Evolutionary conservation across 2,329 filamentous ascomycete genomes (phyloP), one percentile per base, ranked within the genome.

Genomic region (Venturia oleaginea): DNA sequence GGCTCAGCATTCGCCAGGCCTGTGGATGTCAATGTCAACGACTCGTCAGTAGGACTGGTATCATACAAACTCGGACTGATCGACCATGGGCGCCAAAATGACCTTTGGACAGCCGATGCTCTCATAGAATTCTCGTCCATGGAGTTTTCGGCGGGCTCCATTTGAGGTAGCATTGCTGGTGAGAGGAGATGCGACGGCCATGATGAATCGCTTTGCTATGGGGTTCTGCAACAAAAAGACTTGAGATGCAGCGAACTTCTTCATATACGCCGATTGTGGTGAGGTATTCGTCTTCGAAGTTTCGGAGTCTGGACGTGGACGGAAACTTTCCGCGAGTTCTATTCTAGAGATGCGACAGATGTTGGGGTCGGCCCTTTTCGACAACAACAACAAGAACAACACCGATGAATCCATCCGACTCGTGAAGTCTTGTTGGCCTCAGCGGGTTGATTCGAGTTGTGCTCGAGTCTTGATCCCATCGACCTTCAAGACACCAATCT

Each of bases 1-100:
- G 87, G n/a, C 90, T 90, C 68, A 99, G 87, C 83, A 97, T 88
- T 70, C 94, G 90, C 94, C 94, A 99, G 71, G 93, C 94, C 92
- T 96, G 13, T 6, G 19, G 4, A 11, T 6, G 30, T 57, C 15
- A 55, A 17, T 24, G 10, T 2, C 7, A n/a, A 19, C 13, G 51
- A 43, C 59, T 30, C 51, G 11, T 24, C 24, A 37, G 27, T 27
- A 32, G 54, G 34, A 43, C 11, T 24, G 6, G 6, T 27, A 13
- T 40, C 46, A 57, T 80, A 96, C 92, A 79, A 97, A 97, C 80
- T 99, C 94, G 38, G 92, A 97, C 76, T 97, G 91, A 73, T 99
- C 93, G 27, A 99, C 94, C 94, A 99, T 99, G 42, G 94, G 94
- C 40, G 94, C 94, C 64, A 99, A 83, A 37, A 99, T 85, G 68